Conservation (phyloP, 1,284 basidiomycete species). For the Leccinum insigne region DNA sequence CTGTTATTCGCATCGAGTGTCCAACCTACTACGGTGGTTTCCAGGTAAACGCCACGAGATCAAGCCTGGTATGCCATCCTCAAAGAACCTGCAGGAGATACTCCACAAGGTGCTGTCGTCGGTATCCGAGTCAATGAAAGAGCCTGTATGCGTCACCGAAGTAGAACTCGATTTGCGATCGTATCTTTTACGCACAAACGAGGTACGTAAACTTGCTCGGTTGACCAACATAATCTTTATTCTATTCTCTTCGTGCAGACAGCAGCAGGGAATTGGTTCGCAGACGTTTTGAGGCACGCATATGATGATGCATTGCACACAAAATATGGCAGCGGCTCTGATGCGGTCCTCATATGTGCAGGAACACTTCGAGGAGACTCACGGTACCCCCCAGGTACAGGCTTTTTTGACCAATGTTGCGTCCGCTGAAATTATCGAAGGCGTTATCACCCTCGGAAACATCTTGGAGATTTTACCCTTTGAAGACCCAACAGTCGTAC, state of each 20-base stretch:
- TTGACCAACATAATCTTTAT: neutral
- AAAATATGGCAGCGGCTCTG: slow-evolving; percentile 63
- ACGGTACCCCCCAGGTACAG: slow-evolving; percentile 75
- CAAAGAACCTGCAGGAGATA: slow-evolving; percentile 56
- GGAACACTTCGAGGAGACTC: slow-evolving; percentile 89
- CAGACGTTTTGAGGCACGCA: slow-evolving; percentile 83
- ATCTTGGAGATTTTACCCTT: slow-evolving; percentile 90
- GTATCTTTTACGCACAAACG: slow-evolving; percentile 67
- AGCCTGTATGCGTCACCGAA: slow-evolving; percentile 71
- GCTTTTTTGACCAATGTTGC: neutral
- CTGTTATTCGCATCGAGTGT: neutral
- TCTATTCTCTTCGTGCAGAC: slow-evolving; percentile 49
- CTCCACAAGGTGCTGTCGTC: slow-evolving; percentile 69
- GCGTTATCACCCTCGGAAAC: slow-evolving; percentile 79
- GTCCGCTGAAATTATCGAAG: slow-evolving; percentile 35
- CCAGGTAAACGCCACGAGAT: slow-evolving; percentile 67
- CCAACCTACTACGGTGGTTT: neutral
- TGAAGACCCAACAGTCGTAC: slow-evolving; percentile 82
- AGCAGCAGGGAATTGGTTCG: slow-evolving; percentile 86
- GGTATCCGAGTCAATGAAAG: slow-evolving; percentile 70
- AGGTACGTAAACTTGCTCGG: slow-evolving; percentile 42
- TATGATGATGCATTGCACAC: slow-evolving; percentile 80
- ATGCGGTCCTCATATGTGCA: slow-evolving; percentile 83
- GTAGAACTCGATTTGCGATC: slow-evolving; percentile 78
- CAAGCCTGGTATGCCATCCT: slow-evolving; percentile 60